Conservation (phyloP, 2,329 filamentous ascomycete species). For the Trichophyton verrucosum region DNA sequence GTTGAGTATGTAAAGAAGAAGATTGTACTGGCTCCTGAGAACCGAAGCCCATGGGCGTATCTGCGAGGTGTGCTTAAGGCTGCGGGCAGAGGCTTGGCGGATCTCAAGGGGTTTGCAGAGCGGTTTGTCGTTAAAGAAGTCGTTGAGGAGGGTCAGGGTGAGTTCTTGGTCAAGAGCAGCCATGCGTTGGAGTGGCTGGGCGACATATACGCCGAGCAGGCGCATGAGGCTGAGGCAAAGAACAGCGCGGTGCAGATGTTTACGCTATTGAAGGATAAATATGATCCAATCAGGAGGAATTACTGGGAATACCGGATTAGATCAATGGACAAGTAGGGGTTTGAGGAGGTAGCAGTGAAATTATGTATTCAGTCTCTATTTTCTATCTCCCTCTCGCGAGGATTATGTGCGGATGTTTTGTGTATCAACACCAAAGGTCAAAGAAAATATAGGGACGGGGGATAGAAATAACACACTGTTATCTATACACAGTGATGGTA, state of each 20-base stretch:
- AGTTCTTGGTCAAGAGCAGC: conserved; percentile 43
- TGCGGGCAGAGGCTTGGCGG: conserved; percentile 40
- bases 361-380: neutral
- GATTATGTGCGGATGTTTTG: neutral
- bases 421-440: neutral
- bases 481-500: neutral
- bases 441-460: neutral
- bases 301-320: conserved; percentile 76
- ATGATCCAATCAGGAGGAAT: conserved; percentile 78
- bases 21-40: conserved; percentile 73
- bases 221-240: conserved; percentile 31
- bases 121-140: conserved; percentile 41
- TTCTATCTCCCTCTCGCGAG: neutral
- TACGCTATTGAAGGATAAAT: conserved; percentile 64
- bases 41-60: conserved; percentile 91
- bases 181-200: conserved; percentile 45
- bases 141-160: conserved; percentile 22
- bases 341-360: neutral
- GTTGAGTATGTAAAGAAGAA: conserved; percentile 60
- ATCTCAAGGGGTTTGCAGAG: conserved; percentile 42
- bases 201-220: conserved; percentile 32
- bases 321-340: neutral
- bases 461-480: neutral
- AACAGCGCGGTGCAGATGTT: conserved; percentile 57
- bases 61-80: conserved; percentile 62